A percentile compares a stretch with the other conserved stretches of the same genome.
Evolutionary conservation across 2,329 filamentous ascomycete species (phyloP).

Genomic region (Simplicillium sp.): DNA sequence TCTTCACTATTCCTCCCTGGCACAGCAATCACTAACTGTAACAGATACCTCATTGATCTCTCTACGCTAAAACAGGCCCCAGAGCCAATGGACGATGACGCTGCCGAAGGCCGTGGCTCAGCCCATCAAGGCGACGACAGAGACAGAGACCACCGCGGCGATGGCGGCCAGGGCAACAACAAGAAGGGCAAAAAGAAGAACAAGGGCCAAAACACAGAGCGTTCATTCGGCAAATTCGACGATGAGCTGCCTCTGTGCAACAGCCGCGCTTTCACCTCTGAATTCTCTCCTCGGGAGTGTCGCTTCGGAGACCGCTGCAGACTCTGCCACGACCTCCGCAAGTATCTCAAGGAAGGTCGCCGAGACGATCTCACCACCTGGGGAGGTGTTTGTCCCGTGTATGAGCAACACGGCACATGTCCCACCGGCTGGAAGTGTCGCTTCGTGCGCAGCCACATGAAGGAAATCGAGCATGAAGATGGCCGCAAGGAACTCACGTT

Average conservation of each 20-base stretch:
- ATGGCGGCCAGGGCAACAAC: constrained; percentile 26
- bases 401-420: constrained; percentile 66
- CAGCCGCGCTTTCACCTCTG: constrained; percentile 58
- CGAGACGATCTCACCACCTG: constrained; percentile 71
- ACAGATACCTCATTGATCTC: constrained; percentile 33
- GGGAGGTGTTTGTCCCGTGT: constrained; percentile 72
- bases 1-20: constrained; percentile 6
- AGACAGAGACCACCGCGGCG: constrained; percentile 27
- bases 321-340: constrained; percentile 73
- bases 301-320: constrained; percentile 73
- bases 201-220: constrained; percentile 66
- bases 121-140: constrained; percentile 30
- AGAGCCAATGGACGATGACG: constrained; percentile 34
- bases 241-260: constrained; percentile 73
- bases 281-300: constrained; percentile 76
- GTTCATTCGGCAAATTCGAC: constrained; percentile 69
- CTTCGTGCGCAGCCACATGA: constrained; percentile 78
- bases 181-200: constrained; percentile 39
- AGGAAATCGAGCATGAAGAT: constrained; percentile 68
- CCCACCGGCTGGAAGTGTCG: constrained; percentile 89
- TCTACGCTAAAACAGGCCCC: constrained; percentile 15
- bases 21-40: constrained; percentile 3
- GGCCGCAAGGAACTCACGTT: constrained; percentile 76
- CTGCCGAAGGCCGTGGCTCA: constrained; percentile 32
- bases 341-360: constrained; percentile 75